phyloP scores from a whole-genome alignment of 2,329 filamentous ascomycete genomes.

The Penicillium sp. region DNA sequence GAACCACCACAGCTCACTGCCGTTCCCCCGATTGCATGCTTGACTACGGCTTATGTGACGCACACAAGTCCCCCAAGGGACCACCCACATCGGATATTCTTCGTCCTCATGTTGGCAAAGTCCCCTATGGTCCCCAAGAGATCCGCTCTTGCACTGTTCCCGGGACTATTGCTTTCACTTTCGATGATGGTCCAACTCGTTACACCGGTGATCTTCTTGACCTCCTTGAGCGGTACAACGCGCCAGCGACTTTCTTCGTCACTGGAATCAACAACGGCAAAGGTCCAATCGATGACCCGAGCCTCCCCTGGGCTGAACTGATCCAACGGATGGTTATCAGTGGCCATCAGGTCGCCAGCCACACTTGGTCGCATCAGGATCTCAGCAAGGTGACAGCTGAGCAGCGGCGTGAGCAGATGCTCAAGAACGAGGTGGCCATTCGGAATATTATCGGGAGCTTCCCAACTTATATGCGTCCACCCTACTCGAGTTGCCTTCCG shows the following conservation, averaged over 20 bases:
- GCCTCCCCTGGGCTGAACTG: conserved; percentile 41
- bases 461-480: conserved; percentile 58
- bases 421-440: conserved; percentile 52
- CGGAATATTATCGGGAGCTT: conserved; percentile 52
- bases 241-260: conserved; percentile 70
- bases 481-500: conserved; percentile 47
- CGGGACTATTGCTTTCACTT: conserved; percentile 66
- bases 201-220: conserved; percentile 66
- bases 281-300: conserved; percentile 47
- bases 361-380: conserved; percentile 56
- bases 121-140: conserved; percentile 39
- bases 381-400: conserved; percentile 42
- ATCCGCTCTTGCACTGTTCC: conserved; percentile 48
- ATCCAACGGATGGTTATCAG: conserved; percentile 47
- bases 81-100: conserved; percentile 37
- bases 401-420: conserved; percentile 47
- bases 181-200: conserved; percentile 66
- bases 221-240: conserved; percentile 60
- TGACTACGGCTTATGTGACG: conserved; percentile 44
- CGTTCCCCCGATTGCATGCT: conserved; percentile 45
- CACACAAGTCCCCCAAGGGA: conserved; percentile 37
- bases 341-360: conserved; percentile 55
- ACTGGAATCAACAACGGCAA: conserved; percentile 53
- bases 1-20: conserved; percentile 40
- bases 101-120: conserved; percentile 39